These are phyloP conservation scores for Boletus tomentosulus DNA, from an alignment of 768 basidiomycete species.

Conservation along the genomic window DNA sequence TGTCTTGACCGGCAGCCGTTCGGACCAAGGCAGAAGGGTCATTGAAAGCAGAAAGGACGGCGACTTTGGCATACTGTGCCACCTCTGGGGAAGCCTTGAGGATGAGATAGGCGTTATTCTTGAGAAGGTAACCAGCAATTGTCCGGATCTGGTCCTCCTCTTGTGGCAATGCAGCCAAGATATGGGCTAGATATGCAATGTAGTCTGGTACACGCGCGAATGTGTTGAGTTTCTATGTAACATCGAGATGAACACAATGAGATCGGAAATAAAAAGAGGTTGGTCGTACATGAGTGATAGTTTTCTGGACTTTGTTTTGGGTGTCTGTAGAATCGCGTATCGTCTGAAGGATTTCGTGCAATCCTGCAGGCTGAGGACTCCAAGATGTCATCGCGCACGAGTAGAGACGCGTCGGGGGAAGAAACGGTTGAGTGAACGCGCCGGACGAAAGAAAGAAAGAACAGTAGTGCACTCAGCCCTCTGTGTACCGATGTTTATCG, in stretches of 20 bases:
- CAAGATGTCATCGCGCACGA: constrained; percentile 60
- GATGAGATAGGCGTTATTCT: constrained; percentile 88
- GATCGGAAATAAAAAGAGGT: constrained; percentile 17
- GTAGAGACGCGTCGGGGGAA: constrained; percentile 25
- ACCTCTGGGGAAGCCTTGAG: constrained; percentile 64
- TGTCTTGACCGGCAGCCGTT: constrained; percentile 90
- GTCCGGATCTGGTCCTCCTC: constrained; percentile 93
- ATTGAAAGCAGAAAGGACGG: constrained; percentile 76
- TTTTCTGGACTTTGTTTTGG: constrained; percentile 65
- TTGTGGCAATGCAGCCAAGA: constrained; percentile 72
- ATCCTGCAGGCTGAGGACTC: constrained; percentile 78
- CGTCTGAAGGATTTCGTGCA: constrained; percentile 89
- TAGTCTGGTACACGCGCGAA: constrained; percentile 91
- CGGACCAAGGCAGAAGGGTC: constrained; percentile 85
- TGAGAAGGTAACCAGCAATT: constrained; percentile 94
- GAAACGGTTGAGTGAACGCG: constrained; percentile 24
- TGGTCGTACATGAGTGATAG: constrained; percentile 72
- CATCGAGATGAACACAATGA: constrained; percentile 17
- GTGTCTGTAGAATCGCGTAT: constrained; percentile 88
- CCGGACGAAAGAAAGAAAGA: constrained; percentile 27
- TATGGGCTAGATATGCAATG: constrained; percentile 92
- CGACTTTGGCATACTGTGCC: constrained; percentile 65
- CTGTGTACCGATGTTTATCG: constrained; percentile 36
- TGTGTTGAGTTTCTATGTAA: constrained; percentile 72
- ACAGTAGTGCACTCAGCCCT: constrained; percentile 5